These are phyloP conservation scores for Amylocystis lapponica DNA, from an alignment of 768 basidiomycete species.

Conservation along the genomic window DNA sequence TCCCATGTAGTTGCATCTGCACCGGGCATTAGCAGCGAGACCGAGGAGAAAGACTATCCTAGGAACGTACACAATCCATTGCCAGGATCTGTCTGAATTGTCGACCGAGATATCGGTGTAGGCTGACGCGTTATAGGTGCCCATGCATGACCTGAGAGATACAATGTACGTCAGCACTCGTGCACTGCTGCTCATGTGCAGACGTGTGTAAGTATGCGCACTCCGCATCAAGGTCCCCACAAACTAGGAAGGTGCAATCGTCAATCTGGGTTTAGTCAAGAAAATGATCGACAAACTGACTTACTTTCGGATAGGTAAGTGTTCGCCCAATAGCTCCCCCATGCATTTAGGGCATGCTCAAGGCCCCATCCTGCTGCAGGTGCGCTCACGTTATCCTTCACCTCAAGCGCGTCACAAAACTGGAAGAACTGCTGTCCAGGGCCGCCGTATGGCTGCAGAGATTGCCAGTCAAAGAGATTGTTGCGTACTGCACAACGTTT, in stretches of 20 bases:
- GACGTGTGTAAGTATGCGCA: constrained; percentile 25
- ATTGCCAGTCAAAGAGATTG: constrained; percentile 67
- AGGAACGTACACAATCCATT: constrained; percentile 54
- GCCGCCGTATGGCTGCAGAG: constrained; percentile 45
- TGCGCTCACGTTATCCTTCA: constrained; percentile 49
- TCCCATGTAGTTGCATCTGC: constrained; percentile 67
- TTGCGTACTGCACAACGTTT: constrained; percentile 26
- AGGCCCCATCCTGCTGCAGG: constrained; percentile 55
- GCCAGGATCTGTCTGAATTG: constrained; percentile 58
- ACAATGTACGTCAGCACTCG: neutral
- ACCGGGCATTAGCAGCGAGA: constrained; percentile 13
- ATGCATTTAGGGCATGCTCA: constrained; percentile 51
- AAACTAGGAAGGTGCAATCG: constrained; percentile 36
- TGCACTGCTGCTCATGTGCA: too few species aligned
- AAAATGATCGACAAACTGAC: constrained; percentile 31
- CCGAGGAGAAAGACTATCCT: neutral
- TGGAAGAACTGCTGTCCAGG: constrained; percentile 42
- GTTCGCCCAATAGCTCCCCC: constrained; percentile 53
- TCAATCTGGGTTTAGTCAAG: neutral
- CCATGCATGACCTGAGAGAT: constrained; percentile 30
- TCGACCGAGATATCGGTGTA: constrained; percentile 54
- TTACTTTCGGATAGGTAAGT: constrained; percentile 35
- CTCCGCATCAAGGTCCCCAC: constrained; percentile 41
- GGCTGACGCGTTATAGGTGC: constrained; percentile 35
- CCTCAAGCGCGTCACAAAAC: constrained; percentile 67